phyloP scores from a whole-genome alignment of 768 basidiomycete species.

The Pulveroboletus ravenelii region DNA sequence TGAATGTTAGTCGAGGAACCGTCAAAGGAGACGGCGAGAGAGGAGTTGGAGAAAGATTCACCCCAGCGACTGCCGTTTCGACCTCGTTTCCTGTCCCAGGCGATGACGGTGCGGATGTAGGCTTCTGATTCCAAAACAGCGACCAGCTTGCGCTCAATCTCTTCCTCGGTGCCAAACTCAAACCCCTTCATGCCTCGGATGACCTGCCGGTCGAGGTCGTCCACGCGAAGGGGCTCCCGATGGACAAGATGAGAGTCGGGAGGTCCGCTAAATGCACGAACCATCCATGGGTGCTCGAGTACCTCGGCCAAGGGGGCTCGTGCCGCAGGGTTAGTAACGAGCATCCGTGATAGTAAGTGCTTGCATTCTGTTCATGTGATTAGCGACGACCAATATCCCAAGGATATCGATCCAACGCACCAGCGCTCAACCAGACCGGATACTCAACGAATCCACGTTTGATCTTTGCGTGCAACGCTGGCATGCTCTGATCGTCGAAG shows the following conservation, averaged over 20 bases:
- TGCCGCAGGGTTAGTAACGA: constrained; percentile 85
- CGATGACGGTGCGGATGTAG: constrained; percentile 66
- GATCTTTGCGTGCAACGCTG: constrained; percentile 97
- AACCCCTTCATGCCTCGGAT: constrained; percentile 92
- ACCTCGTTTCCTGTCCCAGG: constrained; percentile 73
- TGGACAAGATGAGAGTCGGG: constrained; percentile 83
- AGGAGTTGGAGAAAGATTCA: constrained; percentile 59
- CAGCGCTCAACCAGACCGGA: constrained; percentile 92
- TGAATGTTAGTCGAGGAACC: constrained; percentile 39
- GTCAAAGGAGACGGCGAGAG: constrained; percentile 61
- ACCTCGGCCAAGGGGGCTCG: constrained; percentile 85
- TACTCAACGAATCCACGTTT: constrained; percentile 97
- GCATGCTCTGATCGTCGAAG: constrained; percentile 99
- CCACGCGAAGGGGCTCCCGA: constrained; percentile 82
- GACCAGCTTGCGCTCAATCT: constrained; percentile 71
- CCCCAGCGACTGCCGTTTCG: constrained; percentile 47
- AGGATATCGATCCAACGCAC: constrained; percentile 41
- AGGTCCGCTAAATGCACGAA: constrained; percentile 75
- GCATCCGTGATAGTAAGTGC: constrained; percentile 87
- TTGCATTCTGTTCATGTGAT: constrained; percentile 74
- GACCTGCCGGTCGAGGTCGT: constrained; percentile 84
- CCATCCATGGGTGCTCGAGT: constrained; percentile 88
- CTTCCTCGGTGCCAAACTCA: constrained; percentile 88
- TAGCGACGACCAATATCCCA: constrained; percentile 5
- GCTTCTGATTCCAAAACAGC: constrained; percentile 72